Conservation (phyloP, 495 filamentous ascomycete genomes). For the Gamarada debralockiae region DNA sequence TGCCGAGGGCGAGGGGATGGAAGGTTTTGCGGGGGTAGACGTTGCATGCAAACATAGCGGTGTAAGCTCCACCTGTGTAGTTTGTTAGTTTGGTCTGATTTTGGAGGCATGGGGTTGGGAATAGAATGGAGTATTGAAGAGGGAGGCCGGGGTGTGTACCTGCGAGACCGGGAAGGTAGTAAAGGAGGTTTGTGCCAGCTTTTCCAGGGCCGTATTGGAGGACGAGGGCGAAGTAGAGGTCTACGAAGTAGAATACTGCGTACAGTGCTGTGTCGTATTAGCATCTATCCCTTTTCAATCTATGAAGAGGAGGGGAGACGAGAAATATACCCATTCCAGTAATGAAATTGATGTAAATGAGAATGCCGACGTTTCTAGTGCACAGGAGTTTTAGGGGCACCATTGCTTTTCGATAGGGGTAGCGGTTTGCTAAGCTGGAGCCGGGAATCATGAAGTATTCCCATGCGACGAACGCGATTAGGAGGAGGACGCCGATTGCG, state of each 20-base stretch:
- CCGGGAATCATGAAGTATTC: conserved; percentile 53
- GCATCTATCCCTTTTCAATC: too few species aligned
- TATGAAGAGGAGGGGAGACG: conserved; percentile 8
- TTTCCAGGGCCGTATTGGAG: conserved; percentile 38
- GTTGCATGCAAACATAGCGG: conserved; percentile 51
- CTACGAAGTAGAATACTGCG: conserved; percentile 58
- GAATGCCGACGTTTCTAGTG: conserved; percentile 45
- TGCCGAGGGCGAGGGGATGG: conserved; percentile 44
- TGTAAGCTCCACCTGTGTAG: conserved; percentile 45
- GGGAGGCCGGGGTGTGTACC: conserved; percentile 28
- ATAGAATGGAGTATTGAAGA: too few species aligned
- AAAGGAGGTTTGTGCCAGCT: conserved; percentile 49
- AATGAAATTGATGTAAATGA: conserved; percentile 50
- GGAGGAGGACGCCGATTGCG: conserved; percentile 43
- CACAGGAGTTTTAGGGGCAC: conserved; percentile 49
- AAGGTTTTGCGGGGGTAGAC: conserved; percentile 53
- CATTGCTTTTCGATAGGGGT: conserved; percentile 51
- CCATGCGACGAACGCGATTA: conserved; percentile 44
- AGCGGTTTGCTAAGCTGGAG: conserved; percentile 31
- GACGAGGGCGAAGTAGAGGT: conserved; percentile 55
- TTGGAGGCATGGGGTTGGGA: neutral
- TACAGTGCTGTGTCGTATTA: conserved; percentile 30
- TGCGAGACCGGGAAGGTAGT: conserved; percentile 38
- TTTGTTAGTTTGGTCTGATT: too few species aligned
- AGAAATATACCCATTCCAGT: conserved; percentile 46